These are phyloP conservation scores for Colletotrichum liriopes DNA, from an alignment of 2,329 filamentous ascomycete species.

Conservation along the genomic window DNA sequence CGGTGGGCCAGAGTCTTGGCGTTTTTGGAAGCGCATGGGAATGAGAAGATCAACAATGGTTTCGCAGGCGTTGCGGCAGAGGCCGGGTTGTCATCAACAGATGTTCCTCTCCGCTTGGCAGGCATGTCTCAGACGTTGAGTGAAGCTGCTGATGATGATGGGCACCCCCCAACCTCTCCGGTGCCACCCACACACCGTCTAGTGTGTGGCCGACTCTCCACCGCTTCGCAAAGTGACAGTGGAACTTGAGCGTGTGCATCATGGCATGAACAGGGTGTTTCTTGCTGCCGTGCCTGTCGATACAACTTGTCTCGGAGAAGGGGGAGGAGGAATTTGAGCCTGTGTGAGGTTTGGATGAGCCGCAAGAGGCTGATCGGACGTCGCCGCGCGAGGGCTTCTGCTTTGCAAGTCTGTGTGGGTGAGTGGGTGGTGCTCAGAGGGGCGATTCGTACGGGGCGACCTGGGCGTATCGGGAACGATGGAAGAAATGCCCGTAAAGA, in stretches of 20 bases:
- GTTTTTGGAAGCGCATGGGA: neutral
- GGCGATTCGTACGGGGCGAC: neutral
- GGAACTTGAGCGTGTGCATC: slow-evolving; percentile 5
- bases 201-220: slow-evolving; percentile 16
- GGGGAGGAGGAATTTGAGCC: neutral
- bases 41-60: neutral
- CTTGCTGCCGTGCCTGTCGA: neutral
- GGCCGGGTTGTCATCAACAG: slow-evolving; percentile 4
- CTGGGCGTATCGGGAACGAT: slow-evolving; percentile 11
- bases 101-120: slow-evolving; percentile 24
- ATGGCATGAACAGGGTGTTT: slow-evolving; percentile 7
- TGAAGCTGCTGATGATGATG: slow-evolving; percentile 27
- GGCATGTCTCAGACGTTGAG: slow-evolving; percentile 32
- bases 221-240: slow-evolving; percentile 15
- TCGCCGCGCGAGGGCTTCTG: neutral
- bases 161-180: slow-evolving; percentile 20
- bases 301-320: neutral
- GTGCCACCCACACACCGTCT: slow-evolving; percentile 15
- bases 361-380: neutral
- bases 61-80: neutral
- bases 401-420: neutral
- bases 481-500: neutral
- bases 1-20: neutral
- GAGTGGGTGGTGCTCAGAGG: neutral
- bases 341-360: slow-evolving; percentile 3